These are phyloP conservation scores for Solanum paucissectum DNA, from an alignment of 257 asterid genomes.

Conservation along the genomic window DNA sequence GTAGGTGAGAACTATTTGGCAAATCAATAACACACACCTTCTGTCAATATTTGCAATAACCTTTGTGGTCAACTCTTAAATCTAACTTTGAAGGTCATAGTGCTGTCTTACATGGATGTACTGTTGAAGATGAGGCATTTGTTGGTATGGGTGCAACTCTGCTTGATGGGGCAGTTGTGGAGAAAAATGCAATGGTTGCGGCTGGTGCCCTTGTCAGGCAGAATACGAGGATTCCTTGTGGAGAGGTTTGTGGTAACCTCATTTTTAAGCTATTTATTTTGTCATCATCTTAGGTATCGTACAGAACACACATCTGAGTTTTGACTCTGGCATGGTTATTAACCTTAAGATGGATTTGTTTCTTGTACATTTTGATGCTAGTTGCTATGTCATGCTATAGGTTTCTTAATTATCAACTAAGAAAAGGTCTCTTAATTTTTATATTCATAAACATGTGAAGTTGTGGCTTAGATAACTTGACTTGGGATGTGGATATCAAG, in stretches of 20 bases:
- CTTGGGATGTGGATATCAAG: background rate
- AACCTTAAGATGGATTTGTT: background rate
- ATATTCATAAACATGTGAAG: background rate
- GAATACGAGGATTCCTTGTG: constrained; percentile 73
- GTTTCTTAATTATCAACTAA: background rate
- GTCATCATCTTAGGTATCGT: background rate
- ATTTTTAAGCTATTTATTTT: background rate
- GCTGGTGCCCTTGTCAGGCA: constrained; percentile 99
- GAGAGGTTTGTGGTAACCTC: constrained; percentile 59
- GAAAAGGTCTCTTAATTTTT: background rate
- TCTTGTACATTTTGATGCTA: background rate
- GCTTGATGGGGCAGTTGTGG: constrained; percentile 92
- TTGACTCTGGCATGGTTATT: background rate
- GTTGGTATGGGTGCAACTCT: constrained; percentile 95
- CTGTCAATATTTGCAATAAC: background rate
- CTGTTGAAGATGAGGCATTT: constrained; percentile 91
- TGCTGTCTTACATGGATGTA: constrained; percentile 90
- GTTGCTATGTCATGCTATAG: background rate
- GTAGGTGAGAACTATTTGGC: constrained; percentile 50
- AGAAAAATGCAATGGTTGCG: constrained; percentile 96
- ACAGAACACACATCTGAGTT: background rate
- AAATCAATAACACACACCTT: background rate
- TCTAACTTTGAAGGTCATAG: constrained; percentile 63
- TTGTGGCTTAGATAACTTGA: background rate
- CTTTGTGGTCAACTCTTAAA: background rate